phyloP scores from a whole-genome alignment of 73 alveolate genomes.

The Symbiodinium natans region DNA sequence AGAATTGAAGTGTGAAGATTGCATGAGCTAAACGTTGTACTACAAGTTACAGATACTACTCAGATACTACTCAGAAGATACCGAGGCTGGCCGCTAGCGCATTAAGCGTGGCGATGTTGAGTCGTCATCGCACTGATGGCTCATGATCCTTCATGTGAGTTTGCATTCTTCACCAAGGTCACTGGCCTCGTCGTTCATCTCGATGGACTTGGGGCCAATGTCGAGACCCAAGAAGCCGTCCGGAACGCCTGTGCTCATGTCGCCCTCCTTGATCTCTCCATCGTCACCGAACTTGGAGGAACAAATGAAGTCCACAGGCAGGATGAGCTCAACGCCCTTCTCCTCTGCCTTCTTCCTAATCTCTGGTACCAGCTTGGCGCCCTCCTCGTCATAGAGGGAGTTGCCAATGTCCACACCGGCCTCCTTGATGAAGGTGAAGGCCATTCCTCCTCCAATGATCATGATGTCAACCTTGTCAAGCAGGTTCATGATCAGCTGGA shows the following conservation, averaged over 20 bases:
- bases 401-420: constrained; percentile 96
- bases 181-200: neutral
- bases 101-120: too few species aligned
- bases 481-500: constrained; percentile 97
- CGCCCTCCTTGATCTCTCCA: constrained; percentile 23
- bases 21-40: neutral
- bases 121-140: too few species aligned
- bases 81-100: too few species aligned
- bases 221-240: constrained; percentile 98
- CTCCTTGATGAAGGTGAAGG: constrained; percentile 98
- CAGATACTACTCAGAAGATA: neutral
- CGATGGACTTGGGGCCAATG: constrained; percentile 96
- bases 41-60: neutral
- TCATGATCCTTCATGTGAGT: neutral
- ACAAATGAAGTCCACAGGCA: constrained; percentile 97
- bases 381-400: constrained; percentile 96
- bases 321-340: constrained; percentile 97
- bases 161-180: neutral
- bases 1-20: neutral
- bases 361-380: constrained; percentile 95
- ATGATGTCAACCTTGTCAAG: constrained; percentile 97
- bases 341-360: constrained; percentile 96
- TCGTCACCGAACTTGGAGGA: constrained; percentile 96
- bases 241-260: constrained; percentile 24
- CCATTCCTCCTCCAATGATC: constrained; percentile 99